Conservation (phyloP, 805 yeast species). For the Clavispora phyllophila region DNA sequence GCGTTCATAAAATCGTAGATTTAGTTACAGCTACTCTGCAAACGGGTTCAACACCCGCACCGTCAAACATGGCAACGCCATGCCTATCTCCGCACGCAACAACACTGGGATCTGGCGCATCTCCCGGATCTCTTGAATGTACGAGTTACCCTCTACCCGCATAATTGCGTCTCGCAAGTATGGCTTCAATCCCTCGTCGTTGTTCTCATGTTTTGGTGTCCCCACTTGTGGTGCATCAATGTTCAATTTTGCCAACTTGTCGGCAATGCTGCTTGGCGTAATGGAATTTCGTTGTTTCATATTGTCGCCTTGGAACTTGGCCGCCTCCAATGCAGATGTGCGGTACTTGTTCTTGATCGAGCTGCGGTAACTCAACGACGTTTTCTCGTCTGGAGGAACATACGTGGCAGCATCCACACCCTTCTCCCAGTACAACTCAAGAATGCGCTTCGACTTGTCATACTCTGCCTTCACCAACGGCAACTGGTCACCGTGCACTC, state of each 20-base stretch:
- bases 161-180: slow-evolving; percentile 55
- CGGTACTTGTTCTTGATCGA: slow-evolving; percentile 76
- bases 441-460: slow-evolving; percentile 57
- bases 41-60: slow-evolving; percentile 91
- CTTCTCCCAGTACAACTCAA: slow-evolving; percentile 88
- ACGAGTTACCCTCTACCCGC: slow-evolving; percentile 53
- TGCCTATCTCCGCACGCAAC: slow-evolving; percentile 86
- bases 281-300: slow-evolving; percentile 23
- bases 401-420: slow-evolving; percentile 90
- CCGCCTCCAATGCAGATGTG: slow-evolving; percentile 68
- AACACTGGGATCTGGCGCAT: slow-evolving; percentile 77
- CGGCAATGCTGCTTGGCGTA: slow-evolving; percentile 39
- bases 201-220: slow-evolving; percentile 16
- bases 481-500: slow-evolving; percentile 96
- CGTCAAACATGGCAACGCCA: slow-evolving; percentile 92
- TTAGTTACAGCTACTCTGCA: slow-evolving; percentile 16
- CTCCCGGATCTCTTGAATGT: slow-evolving; percentile 78
- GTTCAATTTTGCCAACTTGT: slow-evolving; percentile 46
- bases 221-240: slow-evolving; percentile 43
- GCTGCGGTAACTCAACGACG: slow-evolving; percentile 67
- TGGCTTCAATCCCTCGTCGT: slow-evolving; percentile 42
- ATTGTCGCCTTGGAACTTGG: slow-evolving; percentile 45
- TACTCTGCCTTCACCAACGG: slow-evolving; percentile 92
- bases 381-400: slow-evolving; percentile 85
- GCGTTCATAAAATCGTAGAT: not conserved